Percentiles rank a stretch among this genome's conserved stretches.
phyloP scores from a whole-genome alignment of 805 yeast genomes.

The Candida qinlingensis region DNA sequence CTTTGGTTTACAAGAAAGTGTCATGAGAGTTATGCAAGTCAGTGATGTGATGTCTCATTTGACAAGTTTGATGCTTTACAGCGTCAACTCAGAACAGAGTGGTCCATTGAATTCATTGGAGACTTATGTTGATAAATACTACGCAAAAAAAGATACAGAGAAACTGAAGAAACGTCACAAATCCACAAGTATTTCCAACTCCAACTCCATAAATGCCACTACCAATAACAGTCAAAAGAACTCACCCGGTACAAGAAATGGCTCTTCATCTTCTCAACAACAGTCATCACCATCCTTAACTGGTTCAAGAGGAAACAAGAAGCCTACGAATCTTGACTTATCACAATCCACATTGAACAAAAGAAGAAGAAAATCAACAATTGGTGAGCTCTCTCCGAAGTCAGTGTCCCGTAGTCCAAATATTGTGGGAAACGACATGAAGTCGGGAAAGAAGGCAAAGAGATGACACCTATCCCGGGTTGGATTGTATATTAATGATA shows the following conservation, averaged over 20 bases:
- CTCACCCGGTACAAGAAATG: constrained; percentile 1
- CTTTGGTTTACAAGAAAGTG: constrained; percentile 59
- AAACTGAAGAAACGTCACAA: not conserved
- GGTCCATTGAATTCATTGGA: constrained; percentile 56
- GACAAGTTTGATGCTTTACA: constrained; percentile 56
- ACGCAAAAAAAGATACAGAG: constrained; percentile 3
- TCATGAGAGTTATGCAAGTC: constrained; percentile 68
- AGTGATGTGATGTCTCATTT: constrained; percentile 75
- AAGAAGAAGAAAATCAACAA: constrained; percentile 27
- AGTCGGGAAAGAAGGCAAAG: not conserved
- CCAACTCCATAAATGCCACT: not conserved
- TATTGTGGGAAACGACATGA: not conserved
- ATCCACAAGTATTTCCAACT: not conserved
- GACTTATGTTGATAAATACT: constrained; percentile 26
- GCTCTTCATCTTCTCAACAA: not conserved
- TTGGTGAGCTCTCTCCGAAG: constrained; percentile 23
- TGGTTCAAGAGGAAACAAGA: constrained; percentile 6
- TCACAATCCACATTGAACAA: constrained; percentile 31
- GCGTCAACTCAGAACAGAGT: constrained; percentile 39
- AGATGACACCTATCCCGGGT: not conserved
- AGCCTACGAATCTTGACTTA: constrained; percentile 24
- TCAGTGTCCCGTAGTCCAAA: constrained; percentile 2
- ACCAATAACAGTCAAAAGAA: constrained; percentile 1
- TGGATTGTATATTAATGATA: not conserved
- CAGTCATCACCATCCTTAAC: not conserved